Base-by-base conservation (phyloP, 2,329 filamentous ascomycete species). In the Aaosphaeria arxii region DNA sequence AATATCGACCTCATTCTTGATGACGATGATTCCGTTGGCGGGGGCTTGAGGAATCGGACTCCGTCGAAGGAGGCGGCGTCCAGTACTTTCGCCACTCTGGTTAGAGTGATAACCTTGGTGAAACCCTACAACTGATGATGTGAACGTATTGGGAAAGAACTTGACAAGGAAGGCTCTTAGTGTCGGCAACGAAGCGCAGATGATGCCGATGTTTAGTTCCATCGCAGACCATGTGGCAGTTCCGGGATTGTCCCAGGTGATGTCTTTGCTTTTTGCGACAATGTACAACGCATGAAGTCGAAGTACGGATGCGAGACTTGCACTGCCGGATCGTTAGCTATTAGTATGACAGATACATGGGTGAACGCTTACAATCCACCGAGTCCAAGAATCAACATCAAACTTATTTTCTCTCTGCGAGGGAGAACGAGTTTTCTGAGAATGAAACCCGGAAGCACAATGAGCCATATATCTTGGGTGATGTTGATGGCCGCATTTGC, bases 371-470 rank as follows among this genome's bases (percentile, higher is more conserved):
- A 69, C 65, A 69, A 66, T 24, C 56, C 55, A 7, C 64, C 65
- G 2, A 68, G 50, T n/a, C 59, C 55, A 43, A 69, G 64, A 35
- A 68, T 62, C 30, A 63, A 42, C 11, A 53, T 52, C 7, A 69
- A 50, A 29, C 53, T 59, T 24, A 60, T 43, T 49, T 67, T 68
- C 45, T 67, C 55, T 5, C 49, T 43, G 11, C 35, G 48, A 3
- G 59, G 59, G 43, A 69, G 46, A 6, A 57, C 48, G 6, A 67
- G 50, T 13, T 58, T 57, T 41, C 49, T 48, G 33, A 61, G 43
- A 7, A 56, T 55, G 43, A 61, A 49, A 30, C 57, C 50, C 11
- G 56, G 55, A 30, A 58, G 49, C 30, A 49, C 39, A 28, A 58
- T 47, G 9, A 58, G 49, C 38, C 30, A 49, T 24, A 58, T 33